phyloP scores from a whole-genome alignment of 2,329 filamentous ascomycete species.

The Hymenoscyphus fraxineus region DNA sequence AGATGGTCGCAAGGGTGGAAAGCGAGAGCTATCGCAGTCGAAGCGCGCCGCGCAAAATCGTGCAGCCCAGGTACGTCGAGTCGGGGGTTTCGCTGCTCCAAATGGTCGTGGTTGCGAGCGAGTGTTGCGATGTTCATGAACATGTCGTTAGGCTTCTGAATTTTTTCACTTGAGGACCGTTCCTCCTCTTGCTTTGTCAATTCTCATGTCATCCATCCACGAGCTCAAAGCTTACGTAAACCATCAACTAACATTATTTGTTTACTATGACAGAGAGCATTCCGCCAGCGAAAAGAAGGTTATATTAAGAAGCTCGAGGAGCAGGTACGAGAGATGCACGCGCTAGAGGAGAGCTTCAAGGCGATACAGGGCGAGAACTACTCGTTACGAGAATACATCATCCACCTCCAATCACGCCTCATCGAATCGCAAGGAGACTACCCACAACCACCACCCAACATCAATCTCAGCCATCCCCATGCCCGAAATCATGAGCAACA shows the following conservation, averaged over 20 bases:
- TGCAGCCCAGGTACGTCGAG: slow-evolving; percentile 78
- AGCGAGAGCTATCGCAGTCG: slow-evolving; percentile 88
- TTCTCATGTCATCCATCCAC: slow-evolving; percentile 36
- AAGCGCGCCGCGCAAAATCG: slow-evolving; percentile 96
- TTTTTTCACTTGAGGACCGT: slow-evolving; percentile 8
- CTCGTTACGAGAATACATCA: slow-evolving; percentile 85
- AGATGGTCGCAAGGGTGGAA: slow-evolving; percentile 67
- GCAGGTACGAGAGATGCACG: slow-evolving; percentile 77
- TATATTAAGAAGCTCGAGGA: slow-evolving; percentile 98
- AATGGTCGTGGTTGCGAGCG: background rate
- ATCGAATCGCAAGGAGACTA: slow-evolving; percentile 80
- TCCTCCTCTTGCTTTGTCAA: slow-evolving; percentile 36
- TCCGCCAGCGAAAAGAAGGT: slow-evolving; percentile 94
- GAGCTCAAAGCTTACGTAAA: slow-evolving; percentile 33
- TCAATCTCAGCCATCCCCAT: slow-evolving; percentile 61
- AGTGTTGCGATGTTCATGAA: slow-evolving; percentile 10
- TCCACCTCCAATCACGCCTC: slow-evolving; percentile 81
- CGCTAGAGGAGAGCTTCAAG: slow-evolving; percentile 75
- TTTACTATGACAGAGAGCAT: slow-evolving; percentile 67
- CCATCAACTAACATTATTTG: slow-evolving; percentile 10
- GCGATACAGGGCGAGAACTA: slow-evolving; percentile 85
- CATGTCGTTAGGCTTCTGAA: slow-evolving; percentile 21
- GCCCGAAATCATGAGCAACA: slow-evolving; percentile 28
- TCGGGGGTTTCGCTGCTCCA: slow-evolving; percentile 17
- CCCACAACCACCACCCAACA: slow-evolving; percentile 76